phyloP scores from a whole-genome alignment of 1,284 basidiomycete species.

The Xanthoconium separans region DNA sequence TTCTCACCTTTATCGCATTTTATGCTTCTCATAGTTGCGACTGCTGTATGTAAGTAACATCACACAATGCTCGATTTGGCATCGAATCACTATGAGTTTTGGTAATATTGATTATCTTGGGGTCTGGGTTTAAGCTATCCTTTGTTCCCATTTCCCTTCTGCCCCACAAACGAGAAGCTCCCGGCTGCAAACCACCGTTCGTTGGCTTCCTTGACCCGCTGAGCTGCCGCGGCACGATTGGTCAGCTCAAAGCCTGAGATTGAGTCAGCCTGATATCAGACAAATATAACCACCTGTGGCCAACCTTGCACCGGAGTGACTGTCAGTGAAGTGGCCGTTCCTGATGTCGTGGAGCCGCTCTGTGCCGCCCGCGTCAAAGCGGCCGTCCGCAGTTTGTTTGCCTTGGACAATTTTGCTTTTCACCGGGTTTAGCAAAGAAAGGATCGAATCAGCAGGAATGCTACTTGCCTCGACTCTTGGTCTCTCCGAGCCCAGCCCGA shows the following conservation, averaged over 20 bases:
- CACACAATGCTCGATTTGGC: conserved; percentile 12
- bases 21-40: conserved; percentile 16
- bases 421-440: conserved; percentile 6
- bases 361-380: conserved; percentile 75
- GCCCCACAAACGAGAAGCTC: conserved; percentile 77
- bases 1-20: conserved; percentile 14
- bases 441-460: background rate
- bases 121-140: conserved; percentile 9
- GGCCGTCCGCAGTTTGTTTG: conserved; percentile 89
- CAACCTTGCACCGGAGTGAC: conserved; percentile 95
- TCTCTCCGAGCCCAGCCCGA: conserved; percentile 81
- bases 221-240: conserved; percentile 75
- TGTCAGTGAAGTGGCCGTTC: conserved; percentile 87
- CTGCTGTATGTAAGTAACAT: conserved; percentile 15
- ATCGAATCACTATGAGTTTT: conserved; percentile 1
- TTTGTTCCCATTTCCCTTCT: conserved; percentile 51
- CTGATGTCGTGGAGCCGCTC: conserved; percentile 62
- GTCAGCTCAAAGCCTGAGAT: conserved; percentile 77
- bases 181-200: conserved; percentile 90
- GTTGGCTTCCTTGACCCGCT: conserved; percentile 88
- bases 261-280: conserved; percentile 12
- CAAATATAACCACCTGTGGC: conserved; percentile 20
- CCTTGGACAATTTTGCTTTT: conserved; percentile 93
- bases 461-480: conserved; percentile 79
- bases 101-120: background rate